A percentile compares a stretch with the other conserved stretches of the same genome.
phyloP scores from a whole-genome alignment of 352 stramenopile species.

The Pythium graminicola region DNA sequence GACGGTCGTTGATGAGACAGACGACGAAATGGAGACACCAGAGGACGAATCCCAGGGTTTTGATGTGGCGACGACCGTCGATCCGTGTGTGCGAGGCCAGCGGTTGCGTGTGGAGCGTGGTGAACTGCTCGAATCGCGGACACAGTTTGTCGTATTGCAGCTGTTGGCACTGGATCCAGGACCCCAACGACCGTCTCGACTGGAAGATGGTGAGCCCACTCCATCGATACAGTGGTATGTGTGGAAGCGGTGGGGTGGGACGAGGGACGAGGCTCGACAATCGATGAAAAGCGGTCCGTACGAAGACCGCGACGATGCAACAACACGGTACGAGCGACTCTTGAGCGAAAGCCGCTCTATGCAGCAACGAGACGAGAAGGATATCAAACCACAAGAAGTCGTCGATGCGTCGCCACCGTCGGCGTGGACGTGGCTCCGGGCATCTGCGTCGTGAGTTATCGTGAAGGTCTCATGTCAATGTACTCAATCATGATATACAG shows the following conservation, averaged over 20 bases:
- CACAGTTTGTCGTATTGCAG: neutral
- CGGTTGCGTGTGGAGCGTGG: neutral
- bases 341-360: neutral
- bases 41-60: neutral
- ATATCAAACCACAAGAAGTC: neutral
- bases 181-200: neutral
- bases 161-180: constrained; percentile 2
- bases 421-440: constrained; percentile 14
- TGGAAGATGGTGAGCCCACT: neutral
- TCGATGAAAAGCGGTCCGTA: constrained; percentile 1
- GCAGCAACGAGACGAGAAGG: neutral
- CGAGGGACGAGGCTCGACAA: neutral
- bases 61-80: neutral
- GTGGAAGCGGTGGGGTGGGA: constrained; percentile 7
- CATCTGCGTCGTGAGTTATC: constrained; percentile 10
- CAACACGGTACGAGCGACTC: constrained; percentile 6
- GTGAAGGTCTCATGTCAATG: neutral
- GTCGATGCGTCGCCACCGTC: neutral
- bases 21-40: neutral
- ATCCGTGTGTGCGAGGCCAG: neutral
- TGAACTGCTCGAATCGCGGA: neutral
- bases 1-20: neutral
- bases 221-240: neutral
- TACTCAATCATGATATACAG: neutral
- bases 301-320: neutral